Percentiles rank a stretch among this genome's conserved stretches.
phyloP scores from a whole-genome alignment of 345 rosid genomes.

The Barbarea vulgaris region DNA sequence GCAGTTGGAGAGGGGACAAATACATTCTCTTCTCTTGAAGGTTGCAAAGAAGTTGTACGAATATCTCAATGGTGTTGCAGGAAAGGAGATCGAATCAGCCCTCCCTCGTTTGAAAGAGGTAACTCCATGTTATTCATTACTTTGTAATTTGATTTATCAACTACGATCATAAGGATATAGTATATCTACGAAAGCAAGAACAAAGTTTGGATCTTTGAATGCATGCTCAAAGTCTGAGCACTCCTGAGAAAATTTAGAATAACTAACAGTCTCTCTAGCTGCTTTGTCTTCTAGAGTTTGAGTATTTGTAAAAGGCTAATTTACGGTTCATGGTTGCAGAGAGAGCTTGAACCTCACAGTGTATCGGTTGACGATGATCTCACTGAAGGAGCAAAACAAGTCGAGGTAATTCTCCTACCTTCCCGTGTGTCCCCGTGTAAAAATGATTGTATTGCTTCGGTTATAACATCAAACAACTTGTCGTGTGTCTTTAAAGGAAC shows the following conservation, averaged over 20 bases:
- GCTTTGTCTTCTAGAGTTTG: constrained; percentile 2
- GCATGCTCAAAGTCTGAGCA: background rate
- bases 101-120: constrained; percentile 75
- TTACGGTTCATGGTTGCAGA: constrained; percentile 46
- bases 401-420: constrained; percentile 56
- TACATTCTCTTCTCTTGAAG: constrained; percentile 65
- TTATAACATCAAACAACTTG: constrained; percentile 60
- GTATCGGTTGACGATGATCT: constrained; percentile 82
- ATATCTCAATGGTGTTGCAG: constrained; percentile 58
- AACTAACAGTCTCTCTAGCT: background rate
- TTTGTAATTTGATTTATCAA: constrained; percentile 18
- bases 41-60: constrained; percentile 62
- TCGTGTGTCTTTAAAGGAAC: constrained; percentile 50
- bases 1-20: constrained; percentile 72
- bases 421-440: background rate
- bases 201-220: background rate
- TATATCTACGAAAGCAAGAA: constrained; percentile 9
- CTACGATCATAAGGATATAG: background rate
- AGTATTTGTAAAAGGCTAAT: constrained; percentile 12
- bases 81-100: constrained; percentile 57
- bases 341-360: constrained; percentile 63
- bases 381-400: constrained; percentile 78
- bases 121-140: constrained; percentile 7
- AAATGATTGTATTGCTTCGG: constrained; percentile 13
- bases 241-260: constrained; percentile 3